Evolutionary conservation across 768 basidiomycete genomes (phyloP), one percentile per base, ranked within the genome.

Genomic region (Termitomyces heimii): DNA sequence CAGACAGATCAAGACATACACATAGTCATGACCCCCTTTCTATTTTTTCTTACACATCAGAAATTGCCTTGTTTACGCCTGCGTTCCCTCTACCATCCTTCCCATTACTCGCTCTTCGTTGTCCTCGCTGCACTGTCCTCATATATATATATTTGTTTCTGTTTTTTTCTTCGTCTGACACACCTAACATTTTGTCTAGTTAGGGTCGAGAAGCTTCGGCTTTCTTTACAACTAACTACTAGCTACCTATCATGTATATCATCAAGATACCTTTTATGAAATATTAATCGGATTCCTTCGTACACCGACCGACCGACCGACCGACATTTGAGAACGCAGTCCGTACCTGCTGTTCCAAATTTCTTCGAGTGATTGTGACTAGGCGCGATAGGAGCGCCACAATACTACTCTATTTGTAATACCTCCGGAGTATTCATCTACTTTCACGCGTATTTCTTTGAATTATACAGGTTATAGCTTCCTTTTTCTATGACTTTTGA

Each of bases 181-280:
- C 59, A 51, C 32, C 50, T 62, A 62, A 53, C 64, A 57, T 63
- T 62, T 65, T 63, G 58, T 61, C 62, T 62, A 62, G 60, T 62
- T 62, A 62, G 60, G 42, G 34, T 51, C 51, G 56, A 53, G 63
- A 53, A 58, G 53, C 48, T 55, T 18, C 54, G 52, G 43, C 40
- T 40, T 54, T 60, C 51, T 51, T 54, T 40, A 57, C 53, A 50
- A 48, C 55, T 51, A 59, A 52, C 62, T 63, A 58, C 58, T 52
- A 52, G 51, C 58, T 66, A 62, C 65, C 54, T 56, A 63, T 59
- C 54, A 58, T 70, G 68, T 68, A 70, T 66, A 67, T 66, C 67
- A 69, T 57, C 58, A 44, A 63, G 63, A 66, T 66, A 66, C 63
- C 62, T 65, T 48, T 57, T 58, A 59, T 53, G 48, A 57, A 54